phyloP scores from a whole-genome alignment of 2,329 filamentous ascomycete species.

The Colletotrichum liaoningense region DNA sequence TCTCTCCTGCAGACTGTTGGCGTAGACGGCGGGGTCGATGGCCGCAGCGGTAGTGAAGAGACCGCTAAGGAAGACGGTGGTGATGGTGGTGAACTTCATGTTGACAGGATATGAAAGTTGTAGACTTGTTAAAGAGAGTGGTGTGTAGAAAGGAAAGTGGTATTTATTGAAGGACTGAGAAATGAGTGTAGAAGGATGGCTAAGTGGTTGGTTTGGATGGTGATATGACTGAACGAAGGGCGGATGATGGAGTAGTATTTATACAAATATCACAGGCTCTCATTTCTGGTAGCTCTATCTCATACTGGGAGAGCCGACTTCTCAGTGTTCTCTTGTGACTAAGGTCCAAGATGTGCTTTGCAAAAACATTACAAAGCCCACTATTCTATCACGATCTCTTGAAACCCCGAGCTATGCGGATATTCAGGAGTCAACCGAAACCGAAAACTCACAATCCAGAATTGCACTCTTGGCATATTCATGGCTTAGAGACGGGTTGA shows the following conservation, averaged over 20 bases:
- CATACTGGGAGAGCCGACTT: no score
- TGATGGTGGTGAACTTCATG: constrained; percentile 16
- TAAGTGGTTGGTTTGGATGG: neutral
- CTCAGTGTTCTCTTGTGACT: no score
- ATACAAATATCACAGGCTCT: neutral
- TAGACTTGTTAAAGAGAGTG: neutral
- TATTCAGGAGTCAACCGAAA: neutral
- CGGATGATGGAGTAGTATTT: neutral
- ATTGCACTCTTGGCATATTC: neutral
- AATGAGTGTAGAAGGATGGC: neutral
- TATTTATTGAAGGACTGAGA: neutral
- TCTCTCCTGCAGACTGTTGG: neutral
- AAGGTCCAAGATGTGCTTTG: neutral
- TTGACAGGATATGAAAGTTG: neutral
- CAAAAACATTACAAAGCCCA: neutral
- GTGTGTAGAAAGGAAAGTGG: neutral
- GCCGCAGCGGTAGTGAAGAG: neutral
- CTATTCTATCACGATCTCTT: neutral
- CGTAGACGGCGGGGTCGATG: neutral
- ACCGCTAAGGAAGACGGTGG: constrained; percentile 4
- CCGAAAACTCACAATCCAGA: neutral
- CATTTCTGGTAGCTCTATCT: no score
- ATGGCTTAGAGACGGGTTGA: neutral
- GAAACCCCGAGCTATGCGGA: neutral
- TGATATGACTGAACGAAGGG: neutral